Evolutionary conservation across 2,329 filamentous ascomycete genomes (phyloP), one percentile per base, ranked within the genome.

Genomic region (Colletotrichum agaves): DNA sequence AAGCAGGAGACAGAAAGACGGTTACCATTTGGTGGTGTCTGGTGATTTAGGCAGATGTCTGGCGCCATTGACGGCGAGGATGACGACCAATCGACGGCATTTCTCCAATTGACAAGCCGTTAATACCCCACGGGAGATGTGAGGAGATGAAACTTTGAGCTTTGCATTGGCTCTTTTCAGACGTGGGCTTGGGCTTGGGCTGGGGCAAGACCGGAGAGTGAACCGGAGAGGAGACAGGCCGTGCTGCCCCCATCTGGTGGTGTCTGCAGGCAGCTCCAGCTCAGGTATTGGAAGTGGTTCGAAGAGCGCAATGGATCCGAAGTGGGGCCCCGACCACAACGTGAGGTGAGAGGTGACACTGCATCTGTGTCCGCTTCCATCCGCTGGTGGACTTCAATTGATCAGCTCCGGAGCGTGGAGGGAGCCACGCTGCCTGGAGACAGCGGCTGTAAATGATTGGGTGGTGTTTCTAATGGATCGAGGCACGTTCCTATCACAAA

Each of bases 101-200:
- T 37, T 23, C 11, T 56, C 17, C 27, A 47, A 23, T 55, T 53
- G 52, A 53, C 37, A 53, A n/a, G 17, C 47, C 19, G 39, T 60
- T 65, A n/a, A n/a, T n/a, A 62, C 59, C 59, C 59, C 59, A 62
- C 49, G 49, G 27, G 49, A 33, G 31, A 55, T 7, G 49, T 62
- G 47, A 55, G 47, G 37, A 47, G 57, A n/a, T 35, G 37, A 21
- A 44, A 49, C 52, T 49, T 43, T 59, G 33, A 47, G 55, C 64
- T 53, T 64, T 49, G 46, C 61, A 65, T 33, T 53, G 61, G 63
- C 43, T 53, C 61, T 60, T 17, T 64, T 55, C 46, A 50, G 61
- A 60, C 23, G 61, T 59, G 47, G 60, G 65, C 55, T 65, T 59
- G 47, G 60, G 65, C 55, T 65, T 59, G 55, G 61, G 35, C 61